Percentiles rank a stretch among this genome's conserved stretches.
Evolutionary conservation across 2,329 filamentous ascomycete species (phyloP).

Genomic region (Trichoderma atroviride): DNA sequence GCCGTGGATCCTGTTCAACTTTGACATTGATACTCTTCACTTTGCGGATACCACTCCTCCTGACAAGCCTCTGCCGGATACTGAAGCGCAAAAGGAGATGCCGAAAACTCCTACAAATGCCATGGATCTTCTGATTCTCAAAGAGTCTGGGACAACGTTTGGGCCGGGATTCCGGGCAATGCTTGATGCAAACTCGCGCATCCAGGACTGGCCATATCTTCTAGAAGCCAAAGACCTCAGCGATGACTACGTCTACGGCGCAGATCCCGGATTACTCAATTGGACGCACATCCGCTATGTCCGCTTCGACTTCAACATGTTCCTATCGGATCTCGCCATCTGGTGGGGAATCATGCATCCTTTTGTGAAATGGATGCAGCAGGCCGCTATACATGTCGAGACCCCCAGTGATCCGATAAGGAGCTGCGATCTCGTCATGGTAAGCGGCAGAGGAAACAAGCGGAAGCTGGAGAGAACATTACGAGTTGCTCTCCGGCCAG

Average conservation of each 20-base stretch:
- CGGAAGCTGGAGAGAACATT: conserved; percentile 6
- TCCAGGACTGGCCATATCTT: conserved; percentile 16
- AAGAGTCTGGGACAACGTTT: conserved; percentile 1
- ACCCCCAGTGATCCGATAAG: neutral
- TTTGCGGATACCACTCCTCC: conserved; percentile 16
- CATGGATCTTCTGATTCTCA: conserved; percentile 15
- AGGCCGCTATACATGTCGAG: conserved; percentile 6
- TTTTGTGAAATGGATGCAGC: conserved; percentile 18
- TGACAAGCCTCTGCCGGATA: conserved; percentile 4
- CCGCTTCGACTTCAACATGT: conserved; percentile 18
- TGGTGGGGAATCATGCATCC: conserved; percentile 23
- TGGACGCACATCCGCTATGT: conserved; percentile 19
- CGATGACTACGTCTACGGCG: neutral
- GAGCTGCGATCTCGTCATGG: conserved; percentile 18
- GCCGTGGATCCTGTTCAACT: conserved; percentile 18
- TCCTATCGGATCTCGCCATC: conserved; percentile 17
- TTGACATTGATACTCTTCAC: conserved; percentile 19
- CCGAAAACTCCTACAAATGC: conserved; percentile 5
- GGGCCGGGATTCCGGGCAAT: conserved; percentile 2
- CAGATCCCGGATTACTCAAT: conserved; percentile 7
- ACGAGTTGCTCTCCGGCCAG: conserved; percentile 10
- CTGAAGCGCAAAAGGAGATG: neutral
- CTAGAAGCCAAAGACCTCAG: conserved; percentile 8
- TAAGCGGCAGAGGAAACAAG: conserved; percentile 15
- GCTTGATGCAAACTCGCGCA: conserved; percentile 3